phyloP scores from a whole-genome alignment of 768 basidiomycete species.

The Mrakia frigida region DNA sequence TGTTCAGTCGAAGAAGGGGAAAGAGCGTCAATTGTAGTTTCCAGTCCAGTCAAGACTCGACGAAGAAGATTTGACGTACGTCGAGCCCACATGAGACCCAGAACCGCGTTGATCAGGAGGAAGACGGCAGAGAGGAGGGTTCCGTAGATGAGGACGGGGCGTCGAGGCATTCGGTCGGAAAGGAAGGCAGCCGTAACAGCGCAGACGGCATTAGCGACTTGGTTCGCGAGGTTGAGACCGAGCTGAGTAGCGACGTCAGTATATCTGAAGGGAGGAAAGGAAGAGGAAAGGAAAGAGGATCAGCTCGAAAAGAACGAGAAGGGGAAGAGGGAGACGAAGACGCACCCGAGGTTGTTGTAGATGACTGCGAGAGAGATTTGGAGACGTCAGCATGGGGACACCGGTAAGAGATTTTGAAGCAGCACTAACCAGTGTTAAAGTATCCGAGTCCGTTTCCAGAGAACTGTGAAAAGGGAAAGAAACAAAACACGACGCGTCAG shows the following conservation, averaged over 20 bases:
- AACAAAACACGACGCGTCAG: background rate
- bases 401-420: background rate
- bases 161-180: slow-evolving; percentile 38
- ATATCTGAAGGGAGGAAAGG: background rate
- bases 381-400: background rate
- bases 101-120: slow-evolving; percentile 37
- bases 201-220: slow-evolving; percentile 42
- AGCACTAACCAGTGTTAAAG: slow-evolving; percentile 37
- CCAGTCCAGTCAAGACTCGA: background rate
- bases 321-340: background rate
- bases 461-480: background rate
- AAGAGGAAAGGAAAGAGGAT: background rate
- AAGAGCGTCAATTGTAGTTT: background rate
- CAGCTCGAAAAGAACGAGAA: background rate
- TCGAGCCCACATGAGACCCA: slow-evolving; percentile 36
- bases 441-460: slow-evolving; percentile 54
- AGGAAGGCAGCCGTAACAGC: slow-evolving; percentile 43
- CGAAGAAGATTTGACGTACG: background rate
- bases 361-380: slow-evolving; percentile 1
- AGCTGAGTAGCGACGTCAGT: slow-evolving; percentile 39
- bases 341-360: slow-evolving; percentile 11
- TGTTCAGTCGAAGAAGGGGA: too few species aligned
- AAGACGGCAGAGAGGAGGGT: slow-evolving; percentile 41
- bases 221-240: slow-evolving; percentile 44
- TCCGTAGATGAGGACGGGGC: slow-evolving; percentile 41